Conservation (phyloP, 176 grass and related monocot species). For the Lolium perenne region DNA sequence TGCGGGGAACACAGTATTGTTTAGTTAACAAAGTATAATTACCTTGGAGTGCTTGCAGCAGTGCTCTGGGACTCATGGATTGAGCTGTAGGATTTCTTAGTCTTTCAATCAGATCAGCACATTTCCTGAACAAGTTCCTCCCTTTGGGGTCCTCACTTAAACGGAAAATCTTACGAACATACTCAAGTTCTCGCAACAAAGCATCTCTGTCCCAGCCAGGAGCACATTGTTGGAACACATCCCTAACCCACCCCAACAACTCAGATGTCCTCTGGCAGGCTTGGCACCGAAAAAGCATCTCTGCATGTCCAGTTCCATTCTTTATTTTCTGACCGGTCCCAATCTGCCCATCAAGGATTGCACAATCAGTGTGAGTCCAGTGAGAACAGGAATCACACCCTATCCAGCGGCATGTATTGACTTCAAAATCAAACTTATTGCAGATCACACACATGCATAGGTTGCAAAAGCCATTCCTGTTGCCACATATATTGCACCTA, state of each 20-base stretch:
- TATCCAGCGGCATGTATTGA: conserved; percentile 93
- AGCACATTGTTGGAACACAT: conserved; percentile 88
- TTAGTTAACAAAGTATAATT: conserved; percentile 21
- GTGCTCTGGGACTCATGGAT: conserved; percentile 59
- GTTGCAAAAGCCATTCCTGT: conserved; percentile 80
- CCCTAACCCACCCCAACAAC: conserved; percentile 80
- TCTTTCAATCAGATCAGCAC: conserved; percentile 66
- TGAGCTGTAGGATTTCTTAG: conserved; percentile 57
- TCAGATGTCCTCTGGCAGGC: conserved; percentile 85
- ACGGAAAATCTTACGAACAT: conserved; percentile 81
- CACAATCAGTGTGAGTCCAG: conserved; percentile 92
- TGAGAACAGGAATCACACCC: conserved; percentile 87
- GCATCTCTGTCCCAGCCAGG: conserved; percentile 68
- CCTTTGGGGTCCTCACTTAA: conserved; percentile 75
- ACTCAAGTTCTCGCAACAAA: conserved; percentile 72
- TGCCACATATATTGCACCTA: conserved; percentile 61
- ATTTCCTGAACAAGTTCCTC: conserved; percentile 67
- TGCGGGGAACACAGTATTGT: not conserved
- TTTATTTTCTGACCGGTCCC: conserved; percentile 55
- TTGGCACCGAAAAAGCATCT: conserved; percentile 81
- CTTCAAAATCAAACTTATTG: conserved; percentile 86
- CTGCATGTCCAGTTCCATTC: conserved; percentile 41
- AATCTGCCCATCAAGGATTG: conserved; percentile 63
- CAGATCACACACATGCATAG: conserved; percentile 95
- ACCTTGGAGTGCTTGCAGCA: conserved; percentile 82